Evolutionary conservation across 768 basidiomycete genomes (phyloP), one percentile per base, ranked within the genome.

Genomic region (Melanogaster broomeanus): DNA sequence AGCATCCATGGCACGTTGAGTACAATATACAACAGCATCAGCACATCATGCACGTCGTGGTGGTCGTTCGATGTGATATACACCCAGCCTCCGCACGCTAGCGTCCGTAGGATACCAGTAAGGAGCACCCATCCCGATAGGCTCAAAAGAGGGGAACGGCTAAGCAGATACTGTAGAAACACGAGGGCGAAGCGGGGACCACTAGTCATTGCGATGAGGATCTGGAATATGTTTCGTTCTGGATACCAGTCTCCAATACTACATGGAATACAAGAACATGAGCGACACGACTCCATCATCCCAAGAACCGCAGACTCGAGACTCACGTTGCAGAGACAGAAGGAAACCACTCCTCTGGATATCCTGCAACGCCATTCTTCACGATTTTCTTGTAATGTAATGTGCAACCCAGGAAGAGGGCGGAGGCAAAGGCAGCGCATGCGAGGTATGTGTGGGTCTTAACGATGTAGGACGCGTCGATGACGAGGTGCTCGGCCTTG

Each of bases 231-330:
- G 54, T 84, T 90, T 37, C 89, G 77, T 57, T 94, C 90, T 31
- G 90, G 91, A 56, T 87, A 90, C 87, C 90, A 92, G 72, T 96
- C 93, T 3, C 93, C 93, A 48, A 94, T 89, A 6, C 90, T 93
- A 38, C 30, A n/a, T 16, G 9, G 16, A 51, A 28, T 38, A 35
- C 39, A 35, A 12, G n/a, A 2, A 21, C 22, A 35, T 61, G 28
- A 61, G 37, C 22, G 5, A 46, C n/a, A 44, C 9, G 10, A 21
- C 24, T 33, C 18, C 34, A 12, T 15, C 15, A 0, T 24, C 35
- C 18, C n/a, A 11, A 19, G 18, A 37, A n/a, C 6, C 18, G 18
- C 15, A 45, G 18, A 24, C n/a, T 9, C 22, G 19, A 40, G 7
- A 75, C 85, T 55, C 64, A 88, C 85, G 89, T 87, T 12, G 88